Conservation (phyloP, 2,329 filamentous ascomycete species). For the Phialophora chinensis region DNA sequence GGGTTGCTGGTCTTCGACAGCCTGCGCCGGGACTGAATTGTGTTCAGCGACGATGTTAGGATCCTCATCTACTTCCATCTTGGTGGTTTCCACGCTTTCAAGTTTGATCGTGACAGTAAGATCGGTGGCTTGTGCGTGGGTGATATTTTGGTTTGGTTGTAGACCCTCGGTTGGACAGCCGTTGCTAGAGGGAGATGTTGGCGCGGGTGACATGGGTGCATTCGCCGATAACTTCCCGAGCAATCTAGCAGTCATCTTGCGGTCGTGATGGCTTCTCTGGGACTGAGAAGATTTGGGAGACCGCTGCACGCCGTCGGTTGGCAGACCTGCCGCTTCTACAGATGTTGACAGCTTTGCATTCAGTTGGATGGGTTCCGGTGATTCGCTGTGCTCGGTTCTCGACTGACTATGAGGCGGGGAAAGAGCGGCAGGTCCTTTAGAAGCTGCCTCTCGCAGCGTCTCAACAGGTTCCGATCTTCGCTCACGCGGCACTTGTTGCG, state of each 20-base stretch:
- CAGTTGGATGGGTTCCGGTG: neutral
- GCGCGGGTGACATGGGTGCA: constrained; percentile 31
- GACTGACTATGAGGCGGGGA: constrained; percentile 36
- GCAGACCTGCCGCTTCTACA: neutral
- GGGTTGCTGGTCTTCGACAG: neutral
- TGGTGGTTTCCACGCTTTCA: constrained; percentile 36
- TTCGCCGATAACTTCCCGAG: constrained; percentile 24
- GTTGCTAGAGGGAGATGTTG: constrained; percentile 37
- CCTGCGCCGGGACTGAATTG: neutral
- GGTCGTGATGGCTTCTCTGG: constrained; percentile 15
- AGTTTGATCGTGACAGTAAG: constrained; percentile 37
- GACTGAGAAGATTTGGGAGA: constrained; percentile 13
- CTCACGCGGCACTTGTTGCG: neutral
- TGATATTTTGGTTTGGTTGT: too few species aligned
- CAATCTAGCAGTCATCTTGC: constrained; percentile 29
- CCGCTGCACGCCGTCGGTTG: neutral
- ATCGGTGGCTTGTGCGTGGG: constrained; percentile 1
- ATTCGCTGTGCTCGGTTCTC: constrained; percentile 8
- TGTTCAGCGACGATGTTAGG: constrained; percentile 21
- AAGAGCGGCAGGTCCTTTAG: constrained; percentile 21
- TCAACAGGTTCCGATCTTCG: constrained; percentile 14
- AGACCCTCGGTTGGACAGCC: constrained; percentile 23
- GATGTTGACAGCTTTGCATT: neutral
- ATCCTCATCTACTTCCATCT: constrained; percentile 37
- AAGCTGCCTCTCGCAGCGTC: neutral